Percentiles rank a stretch among this genome's conserved stretches.
Conservation (phyloP, 2,329 filamentous ascomycete genomes). For the Colletotrichum endophyticum region DNA sequence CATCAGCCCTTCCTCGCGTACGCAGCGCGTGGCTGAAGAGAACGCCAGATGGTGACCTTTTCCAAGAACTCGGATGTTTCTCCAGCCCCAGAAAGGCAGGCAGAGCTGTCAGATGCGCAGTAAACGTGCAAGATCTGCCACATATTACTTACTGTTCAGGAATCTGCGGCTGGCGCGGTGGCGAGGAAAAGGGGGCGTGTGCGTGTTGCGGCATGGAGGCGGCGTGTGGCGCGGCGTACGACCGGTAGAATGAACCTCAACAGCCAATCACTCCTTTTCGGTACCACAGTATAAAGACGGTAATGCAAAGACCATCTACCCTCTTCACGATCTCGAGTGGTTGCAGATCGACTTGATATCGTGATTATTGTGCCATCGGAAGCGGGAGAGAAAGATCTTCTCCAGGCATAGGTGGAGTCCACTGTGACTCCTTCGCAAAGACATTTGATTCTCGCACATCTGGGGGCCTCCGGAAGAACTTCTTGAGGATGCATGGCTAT, state of each 20-base stretch:
- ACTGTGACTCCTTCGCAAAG: not conserved
- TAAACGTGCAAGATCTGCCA: not conserved
- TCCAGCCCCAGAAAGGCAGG: not conserved
- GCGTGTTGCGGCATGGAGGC: not conserved
- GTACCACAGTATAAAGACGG: not conserved
- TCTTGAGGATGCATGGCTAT: too few relatives aligned
- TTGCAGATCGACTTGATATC: not conserved
- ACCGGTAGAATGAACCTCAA: not conserved
- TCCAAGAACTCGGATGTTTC: not conserved
- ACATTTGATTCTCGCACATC: not conserved
- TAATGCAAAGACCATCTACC: not conserved
- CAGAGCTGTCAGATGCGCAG: not conserved
- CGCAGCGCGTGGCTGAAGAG: too few relatives aligned
- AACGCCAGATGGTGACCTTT: too few relatives aligned
- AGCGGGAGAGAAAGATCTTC: not conserved
- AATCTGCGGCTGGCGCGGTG: not conserved
- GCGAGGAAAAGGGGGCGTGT: not conserved
- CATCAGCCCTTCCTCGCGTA: not conserved
- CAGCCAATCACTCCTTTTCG: not conserved
- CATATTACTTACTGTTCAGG: not conserved
- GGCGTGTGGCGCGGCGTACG: not conserved
- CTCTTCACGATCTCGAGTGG: rapidly evolving
- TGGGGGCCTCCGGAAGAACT: rapidly evolving
- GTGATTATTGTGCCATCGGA: not conserved
- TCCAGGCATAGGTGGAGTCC: rapidly evolving